Evolutionary conservation across 805 yeast species (phyloP).

Genomic region (Kodamaea fukazawae): DNA sequence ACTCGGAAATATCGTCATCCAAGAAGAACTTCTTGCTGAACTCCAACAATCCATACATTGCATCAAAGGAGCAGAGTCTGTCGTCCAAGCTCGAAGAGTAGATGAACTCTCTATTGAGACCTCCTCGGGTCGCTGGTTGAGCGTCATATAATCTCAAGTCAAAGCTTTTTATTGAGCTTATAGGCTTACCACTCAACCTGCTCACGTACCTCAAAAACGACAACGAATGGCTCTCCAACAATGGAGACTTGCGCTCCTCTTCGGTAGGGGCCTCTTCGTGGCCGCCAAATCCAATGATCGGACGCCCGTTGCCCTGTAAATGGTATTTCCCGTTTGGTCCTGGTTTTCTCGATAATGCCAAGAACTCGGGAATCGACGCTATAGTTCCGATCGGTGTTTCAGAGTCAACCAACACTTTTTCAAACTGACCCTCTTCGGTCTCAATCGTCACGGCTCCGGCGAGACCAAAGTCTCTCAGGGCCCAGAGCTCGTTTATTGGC

Average conservation of each 20-base stretch:
- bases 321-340: conserved; percentile 29
- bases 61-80: conserved; percentile 39
- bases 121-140: conserved; percentile 37
- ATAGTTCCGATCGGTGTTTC: conserved; percentile 21
- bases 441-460: conserved; percentile 36
- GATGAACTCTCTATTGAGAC: conserved; percentile 34
- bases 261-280: conserved; percentile 19
- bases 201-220: conserved; percentile 32
- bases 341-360: conserved; percentile 33
- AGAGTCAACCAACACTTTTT: conserved; percentile 29
- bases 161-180: conserved; percentile 26
- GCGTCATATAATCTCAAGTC: conserved; percentile 39
- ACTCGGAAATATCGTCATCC: conserved; percentile 15
- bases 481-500: conserved; percentile 32
- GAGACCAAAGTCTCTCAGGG: conserved; percentile 42
- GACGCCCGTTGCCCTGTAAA: conserved; percentile 38
- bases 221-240: conserved; percentile 31
- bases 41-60: conserved; percentile 32
- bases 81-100: conserved; percentile 42
- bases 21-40: conserved; percentile 15
- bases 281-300: conserved; percentile 29
- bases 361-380: conserved; percentile 37
- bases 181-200: conserved; percentile 17
- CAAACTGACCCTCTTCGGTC: conserved; percentile 20
- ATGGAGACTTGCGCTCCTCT: conserved; percentile 26